Evolutionary conservation across 352 stramenopile species (phyloP).

Genomic region (Phytophthora tubulina): DNA sequence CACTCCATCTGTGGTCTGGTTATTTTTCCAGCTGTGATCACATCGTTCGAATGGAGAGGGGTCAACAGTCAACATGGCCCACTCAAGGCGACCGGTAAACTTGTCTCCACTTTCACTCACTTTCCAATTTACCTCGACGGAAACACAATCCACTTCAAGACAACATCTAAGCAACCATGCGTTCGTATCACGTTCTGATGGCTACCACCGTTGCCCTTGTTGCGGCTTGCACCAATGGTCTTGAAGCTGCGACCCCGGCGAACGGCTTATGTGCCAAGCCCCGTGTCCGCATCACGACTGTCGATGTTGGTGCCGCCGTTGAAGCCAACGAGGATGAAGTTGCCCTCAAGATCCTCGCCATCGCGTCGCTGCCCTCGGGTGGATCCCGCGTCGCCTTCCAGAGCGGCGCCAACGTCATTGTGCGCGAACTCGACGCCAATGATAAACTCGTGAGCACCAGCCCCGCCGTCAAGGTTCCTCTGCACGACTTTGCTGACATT

Average conservation of each 20-base stretch:
- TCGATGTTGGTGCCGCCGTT: conserved; percentile 48
- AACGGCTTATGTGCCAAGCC: conserved; percentile 50
- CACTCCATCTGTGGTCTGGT: conserved; percentile 26
- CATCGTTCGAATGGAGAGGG: conserved; percentile 7
- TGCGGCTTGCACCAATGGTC: conserved; percentile 6
- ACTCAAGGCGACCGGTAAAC: background rate
- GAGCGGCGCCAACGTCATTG: conserved; percentile 53
- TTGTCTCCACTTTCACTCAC: conserved; percentile 4
- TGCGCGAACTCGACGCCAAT: conserved; percentile 55
- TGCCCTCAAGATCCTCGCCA: conserved; percentile 57
- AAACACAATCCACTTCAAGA: conserved; percentile 10
- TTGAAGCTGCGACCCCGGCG: background rate
- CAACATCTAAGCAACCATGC: conserved; percentile 12
- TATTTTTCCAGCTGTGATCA: conserved; percentile 10
- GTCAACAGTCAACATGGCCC: conserved; percentile 10
- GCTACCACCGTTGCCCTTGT: conserved; percentile 20
- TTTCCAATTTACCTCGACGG: conserved; percentile 17
- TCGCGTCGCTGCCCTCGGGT: conserved; percentile 51
- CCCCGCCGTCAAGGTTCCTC: conserved; percentile 44
- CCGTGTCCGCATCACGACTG: conserved; percentile 49
- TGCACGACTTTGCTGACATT: conserved; percentile 64
- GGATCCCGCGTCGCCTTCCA: conserved; percentile 63
- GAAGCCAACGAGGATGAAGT: conserved; percentile 60
- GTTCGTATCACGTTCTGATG: conserved; percentile 23
- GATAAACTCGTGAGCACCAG: conserved; percentile 55